Base-by-base conservation (phyloP, 192 early-diverging fungal genomes). In the Mortierella hygrophila region DNA sequence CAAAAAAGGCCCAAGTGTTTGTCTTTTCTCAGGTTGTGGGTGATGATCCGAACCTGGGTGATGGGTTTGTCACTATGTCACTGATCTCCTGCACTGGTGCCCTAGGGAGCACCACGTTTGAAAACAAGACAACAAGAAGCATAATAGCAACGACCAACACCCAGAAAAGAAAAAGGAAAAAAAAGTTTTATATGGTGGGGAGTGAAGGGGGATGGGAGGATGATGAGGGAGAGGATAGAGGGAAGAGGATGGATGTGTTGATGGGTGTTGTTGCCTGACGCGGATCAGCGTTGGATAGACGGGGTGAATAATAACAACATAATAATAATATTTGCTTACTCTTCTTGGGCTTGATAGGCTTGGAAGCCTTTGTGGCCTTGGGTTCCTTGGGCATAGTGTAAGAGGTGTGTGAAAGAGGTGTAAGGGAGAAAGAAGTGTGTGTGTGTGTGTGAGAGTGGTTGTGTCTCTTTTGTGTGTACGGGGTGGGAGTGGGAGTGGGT, bases 331-430 rank as follows among this genome's bases (percentile, higher is more conserved):
- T 70, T 32, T 47, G 38, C 76, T 82, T 82, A 82, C 80, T 82
- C 72, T 76, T 82, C 74, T 52, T 75, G 52, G 80, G 74, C 74
- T 82, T 84, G 68, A 74, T 44, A 49, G 68, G 73, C 73, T 81
- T 81, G 63, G 60, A 65, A 65, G 44, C 65, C 69, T 76, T 76
- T 41, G 52, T 23, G 26, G 26, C 69, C 77, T 78, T 78, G 44
- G 8, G 60, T 78, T 74, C 76, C 82, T 83, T 83, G 76, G 82
- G 82, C 82, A 84, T 84, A 70, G 35, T 80, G 55, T 69, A 41
- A 32, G 69, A 29, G 79, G 18, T 79, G 60, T 68, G 63, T 68
- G 75, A 42, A 77, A 77, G 35, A n/a, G 47, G 74, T 63, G 49
- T 52, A 52, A 52, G 49, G 49, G 49, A 52, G 20, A 49, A n/a